phyloP scores from a whole-genome alignment of 305 asterid species.

The Ajuga reptans region DNA sequence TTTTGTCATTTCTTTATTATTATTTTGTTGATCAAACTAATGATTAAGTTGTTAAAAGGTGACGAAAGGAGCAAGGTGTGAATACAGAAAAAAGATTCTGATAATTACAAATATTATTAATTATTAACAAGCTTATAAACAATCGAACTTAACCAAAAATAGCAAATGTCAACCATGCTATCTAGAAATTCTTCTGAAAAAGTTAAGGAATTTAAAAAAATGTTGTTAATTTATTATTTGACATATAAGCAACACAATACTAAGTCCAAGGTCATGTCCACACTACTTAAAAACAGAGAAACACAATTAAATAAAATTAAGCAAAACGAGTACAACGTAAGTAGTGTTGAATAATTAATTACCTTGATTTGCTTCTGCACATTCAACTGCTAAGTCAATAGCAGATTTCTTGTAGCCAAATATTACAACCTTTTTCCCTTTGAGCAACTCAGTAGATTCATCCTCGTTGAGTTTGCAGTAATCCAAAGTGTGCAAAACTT shows the following conservation, averaged over 20 bases:
- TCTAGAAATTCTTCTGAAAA: slow-evolving; percentile 25
- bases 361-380: slow-evolving; percentile 87
- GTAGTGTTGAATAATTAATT: neutral
- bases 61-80: slow-evolving; percentile 6
- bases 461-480: slow-evolving; percentile 66
- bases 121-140: neutral
- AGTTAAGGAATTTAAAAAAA: neutral
- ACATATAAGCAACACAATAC: slow-evolving; percentile 14
- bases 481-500: slow-evolving; percentile 65
- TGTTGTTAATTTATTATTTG: slow-evolving; percentile 7
- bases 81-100: neutral
- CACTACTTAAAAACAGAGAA: slow-evolving; percentile 10
- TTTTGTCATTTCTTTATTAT: too few species aligned
- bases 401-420: slow-evolving; percentile 83
- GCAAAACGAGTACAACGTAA: neutral
- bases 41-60: neutral
- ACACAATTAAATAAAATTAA: too few species aligned
- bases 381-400: slow-evolving; percentile 80
- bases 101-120: neutral
- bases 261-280: slow-evolving; percentile 30
- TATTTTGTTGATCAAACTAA: neutral
- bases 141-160: neutral
- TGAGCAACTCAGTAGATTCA: slow-evolving; percentile 35
- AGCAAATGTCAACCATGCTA: slow-evolving; percentile 16
- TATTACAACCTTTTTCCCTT: slow-evolving; percentile 61